These are phyloP conservation scores for Talaromyces funiculosus DNA, from an alignment of 2,329 filamentous ascomycete species.

Conservation along the genomic window DNA sequence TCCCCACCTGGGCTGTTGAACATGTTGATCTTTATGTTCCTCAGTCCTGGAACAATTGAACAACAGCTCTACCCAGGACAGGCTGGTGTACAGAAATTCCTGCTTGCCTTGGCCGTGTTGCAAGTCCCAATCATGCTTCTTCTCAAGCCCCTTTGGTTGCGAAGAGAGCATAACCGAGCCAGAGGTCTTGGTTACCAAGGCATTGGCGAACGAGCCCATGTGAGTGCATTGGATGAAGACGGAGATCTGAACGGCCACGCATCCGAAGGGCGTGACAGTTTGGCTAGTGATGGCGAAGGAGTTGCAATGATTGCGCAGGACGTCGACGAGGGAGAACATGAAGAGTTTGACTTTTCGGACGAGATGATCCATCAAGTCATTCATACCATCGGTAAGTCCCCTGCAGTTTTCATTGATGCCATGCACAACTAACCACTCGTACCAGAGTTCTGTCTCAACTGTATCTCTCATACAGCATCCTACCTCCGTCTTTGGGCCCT, in stretches of 20 bases:
- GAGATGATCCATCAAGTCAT: slow-evolving; percentile 99
- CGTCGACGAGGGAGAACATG: slow-evolving; percentile 72
- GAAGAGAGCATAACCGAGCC: slow-evolving; percentile 86
- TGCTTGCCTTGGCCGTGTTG: slow-evolving; percentile 73
- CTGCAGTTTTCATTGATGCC: neutral
- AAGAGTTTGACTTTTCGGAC: slow-evolving; percentile 96
- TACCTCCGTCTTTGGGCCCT: slow-evolving; percentile 98
- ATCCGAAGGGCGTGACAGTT: slow-evolving; percentile 59
- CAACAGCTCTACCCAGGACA: slow-evolving; percentile 76
- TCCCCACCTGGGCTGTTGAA: slow-evolving; percentile 85
- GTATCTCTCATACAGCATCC: slow-evolving; percentile 95
- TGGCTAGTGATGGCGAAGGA: slow-evolving; percentile 72
- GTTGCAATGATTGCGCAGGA: slow-evolving; percentile 86
- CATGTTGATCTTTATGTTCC: slow-evolving; percentile 99
- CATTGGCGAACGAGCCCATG: slow-evolving; percentile 79
- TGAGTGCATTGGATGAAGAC: slow-evolving; percentile 86
- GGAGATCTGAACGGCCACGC: slow-evolving; percentile 62
- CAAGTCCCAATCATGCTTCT: slow-evolving; percentile 91
- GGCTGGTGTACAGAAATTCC: slow-evolving; percentile 64
- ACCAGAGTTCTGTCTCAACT: slow-evolving; percentile 88
- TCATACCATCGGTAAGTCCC: slow-evolving; percentile 68
- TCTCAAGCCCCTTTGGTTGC: slow-evolving; percentile 91
- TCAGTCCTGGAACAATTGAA: slow-evolving; percentile 67
- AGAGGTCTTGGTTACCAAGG: slow-evolving; percentile 86
- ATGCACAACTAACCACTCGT: slow-evolving; percentile 38